Base-by-base conservation (phyloP, 2,329 filamentous ascomycete genomes). In the Cyphellophora attinorum region DNA sequence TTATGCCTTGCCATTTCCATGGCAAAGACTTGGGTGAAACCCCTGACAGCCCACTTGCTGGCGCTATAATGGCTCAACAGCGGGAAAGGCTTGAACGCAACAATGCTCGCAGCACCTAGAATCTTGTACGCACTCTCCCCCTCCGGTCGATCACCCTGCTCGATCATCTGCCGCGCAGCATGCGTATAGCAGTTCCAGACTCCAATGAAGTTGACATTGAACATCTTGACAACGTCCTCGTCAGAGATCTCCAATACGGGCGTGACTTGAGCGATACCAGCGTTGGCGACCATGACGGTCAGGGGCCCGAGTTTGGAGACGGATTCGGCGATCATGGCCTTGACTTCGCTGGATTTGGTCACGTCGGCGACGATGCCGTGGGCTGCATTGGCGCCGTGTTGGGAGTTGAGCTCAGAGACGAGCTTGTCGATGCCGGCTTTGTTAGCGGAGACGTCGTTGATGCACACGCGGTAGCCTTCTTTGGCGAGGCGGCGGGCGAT, bases 11-110 rank as follows among this genome's bases (percentile, higher is more conserved):
- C 77, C 55, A 81, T 63, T 42, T 79, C 76, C 65, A 79, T 74
- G 1, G 78, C 77, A 42, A 78, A 79, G 0, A 68, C 72, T 52
- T 81, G 76, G 1, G 72, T 78, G 33, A 83, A 57, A 0, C 77
- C 77, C 3, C 78, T 64, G 2, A 83, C 76, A 0, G 79, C 79
- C 59, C 68, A 81, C 50, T 83, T 83, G 11, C 67, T 67, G 3
- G 76, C 71, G 13, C 64, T 70, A 58, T 83, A 84, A 51, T 79
- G 72, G 0, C 70, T 67, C 6, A 81, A 59, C 29, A 76, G 51
- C 0, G 67, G 56, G 30, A 78, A 73, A 0, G 74, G 68, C 44
- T 72, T 76, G 61, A 76, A 76, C 0, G 67, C 74, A 3, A 35
- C 39, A 11, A 34, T 34, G 16, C 31, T 23, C 0, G 68, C 56